Conservation (phyloP, 2,329 filamentous ascomycete genomes). For the Zasmidium citrigriseum region DNA sequence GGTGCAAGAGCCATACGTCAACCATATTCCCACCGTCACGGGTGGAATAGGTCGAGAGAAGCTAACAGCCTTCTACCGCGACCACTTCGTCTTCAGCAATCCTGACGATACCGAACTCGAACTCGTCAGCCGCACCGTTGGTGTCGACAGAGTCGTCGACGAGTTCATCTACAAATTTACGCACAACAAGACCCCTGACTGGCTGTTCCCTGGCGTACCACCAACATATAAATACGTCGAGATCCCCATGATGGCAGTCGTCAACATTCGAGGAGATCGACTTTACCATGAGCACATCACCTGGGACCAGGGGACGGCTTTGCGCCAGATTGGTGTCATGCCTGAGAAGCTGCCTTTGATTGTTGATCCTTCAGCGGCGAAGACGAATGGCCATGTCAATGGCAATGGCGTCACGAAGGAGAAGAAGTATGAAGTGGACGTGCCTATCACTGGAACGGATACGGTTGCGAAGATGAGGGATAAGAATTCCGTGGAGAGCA, state of each 20-base stretch:
- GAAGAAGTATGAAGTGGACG: conserved; percentile 57
- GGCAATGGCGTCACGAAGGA: conserved; percentile 29
- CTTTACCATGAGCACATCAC: conserved; percentile 71
- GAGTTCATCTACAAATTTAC: conserved; percentile 69
- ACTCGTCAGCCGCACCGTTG: conserved; percentile 70
- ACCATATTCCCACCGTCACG: conserved; percentile 68
- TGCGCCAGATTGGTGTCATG: conserved; percentile 63
- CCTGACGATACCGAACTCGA: conserved; percentile 67
- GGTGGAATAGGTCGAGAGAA: conserved; percentile 68
- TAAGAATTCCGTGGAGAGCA: conserved; percentile 53
- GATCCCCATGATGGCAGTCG: conserved; percentile 66
- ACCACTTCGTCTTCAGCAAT: conserved; percentile 76
- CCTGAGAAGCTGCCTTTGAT: conserved; percentile 67
- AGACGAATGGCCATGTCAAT: conserved; percentile 12
- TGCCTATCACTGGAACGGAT: conserved; percentile 63
- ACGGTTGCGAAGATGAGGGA: conserved; percentile 54
- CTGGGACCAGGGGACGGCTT: conserved; percentile 67
- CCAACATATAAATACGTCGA: conserved; percentile 56
- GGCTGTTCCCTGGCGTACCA: conserved; percentile 68
- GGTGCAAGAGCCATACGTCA: conserved; percentile 77
- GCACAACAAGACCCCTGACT: conserved; percentile 64
- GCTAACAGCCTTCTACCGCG: conserved; percentile 67
- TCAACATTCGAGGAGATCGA: conserved; percentile 68
- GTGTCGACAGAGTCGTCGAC: conserved; percentile 70
- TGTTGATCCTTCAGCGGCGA: conserved; percentile 36